Evolutionary conservation across 257 asterid species (phyloP).

Genomic region (Salvia rosmarinus): DNA sequence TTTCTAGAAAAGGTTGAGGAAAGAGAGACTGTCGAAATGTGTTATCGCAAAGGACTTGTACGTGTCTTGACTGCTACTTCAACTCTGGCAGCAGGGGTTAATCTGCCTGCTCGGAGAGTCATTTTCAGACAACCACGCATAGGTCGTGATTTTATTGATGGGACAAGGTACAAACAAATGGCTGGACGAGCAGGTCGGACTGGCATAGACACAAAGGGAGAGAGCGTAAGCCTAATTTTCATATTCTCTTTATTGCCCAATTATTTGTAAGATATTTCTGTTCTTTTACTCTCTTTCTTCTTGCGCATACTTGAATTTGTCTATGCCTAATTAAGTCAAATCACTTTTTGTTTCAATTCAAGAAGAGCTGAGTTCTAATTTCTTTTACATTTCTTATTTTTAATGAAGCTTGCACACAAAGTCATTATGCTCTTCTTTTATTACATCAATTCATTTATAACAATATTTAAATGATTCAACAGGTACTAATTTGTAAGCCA

Average conservation of each 20-base stretch:
- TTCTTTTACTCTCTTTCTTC: slow-evolving; percentile 18
- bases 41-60: slow-evolving; percentile 96
- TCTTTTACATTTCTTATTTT: slow-evolving; percentile 28
- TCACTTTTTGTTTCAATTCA: background rate
- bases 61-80: slow-evolving; percentile 99
- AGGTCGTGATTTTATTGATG: slow-evolving; percentile 95
- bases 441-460: slow-evolving; percentile 23
- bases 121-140: slow-evolving; percentile 97
- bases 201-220: slow-evolving; percentile 98
- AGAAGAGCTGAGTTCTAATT: background rate
- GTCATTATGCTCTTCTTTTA: slow-evolving; percentile 18
- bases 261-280: slow-evolving; percentile 3
- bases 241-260: slow-evolving; percentile 4
- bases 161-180: slow-evolving; percentile 95
- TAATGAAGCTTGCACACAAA: slow-evolving; percentile 17
- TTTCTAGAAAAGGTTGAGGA: slow-evolving; percentile 77
- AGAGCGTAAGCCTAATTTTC: slow-evolving; percentile 70
- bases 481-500: slow-evolving; percentile 91
- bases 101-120: slow-evolving; percentile 97
- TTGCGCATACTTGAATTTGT: slow-evolving; percentile 31
- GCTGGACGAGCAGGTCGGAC: slow-evolving; percentile 99
- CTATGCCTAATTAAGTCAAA: too few relatives aligned
- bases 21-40: slow-evolving; percentile 93
- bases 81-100: slow-evolving; percentile 98
- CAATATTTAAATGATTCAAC: slow-evolving; percentile 31